A percentile compares a stretch with the other conserved stretches of the same genome.
phyloP scores from a whole-genome alignment of 164 flowering plant genomes.

The Cinnamomum micranthum region DNA sequence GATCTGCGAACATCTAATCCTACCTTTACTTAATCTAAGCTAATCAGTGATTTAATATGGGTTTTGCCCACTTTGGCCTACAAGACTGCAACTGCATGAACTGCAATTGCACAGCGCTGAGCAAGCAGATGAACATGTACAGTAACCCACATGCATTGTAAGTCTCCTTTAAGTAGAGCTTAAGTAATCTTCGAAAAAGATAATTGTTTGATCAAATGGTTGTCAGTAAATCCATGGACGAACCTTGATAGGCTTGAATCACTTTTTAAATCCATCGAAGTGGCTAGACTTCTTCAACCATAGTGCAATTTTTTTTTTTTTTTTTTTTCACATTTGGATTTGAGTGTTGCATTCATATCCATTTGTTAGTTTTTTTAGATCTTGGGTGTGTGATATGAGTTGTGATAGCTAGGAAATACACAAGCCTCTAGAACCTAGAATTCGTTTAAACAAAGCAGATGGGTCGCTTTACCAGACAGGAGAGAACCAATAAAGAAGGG shows the following conservation, averaged over 20 bases:
- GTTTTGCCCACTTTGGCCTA: too few relatives aligned
- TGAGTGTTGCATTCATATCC: not conserved
- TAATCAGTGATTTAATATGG: too few relatives aligned
- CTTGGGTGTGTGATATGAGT: too few relatives aligned
- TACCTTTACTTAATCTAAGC: too few relatives aligned
- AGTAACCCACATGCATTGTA: too few relatives aligned
- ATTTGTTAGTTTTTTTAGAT: too few relatives aligned
- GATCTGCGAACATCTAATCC: too few relatives aligned
- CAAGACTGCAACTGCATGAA: too few relatives aligned
- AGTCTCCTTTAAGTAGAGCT: not conserved
- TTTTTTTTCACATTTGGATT: too few relatives aligned
- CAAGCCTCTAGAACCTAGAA: not conserved
- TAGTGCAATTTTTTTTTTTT: not conserved
- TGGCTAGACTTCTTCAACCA: not conserved
- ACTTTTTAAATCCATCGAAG: not conserved
- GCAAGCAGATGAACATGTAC: too few relatives aligned
- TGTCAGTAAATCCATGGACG: not conserved
- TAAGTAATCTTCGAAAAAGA: not conserved
- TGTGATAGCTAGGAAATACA: not conserved
- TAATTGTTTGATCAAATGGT: not conserved
- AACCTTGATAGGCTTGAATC: not conserved
- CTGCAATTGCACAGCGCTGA: too few relatives aligned
- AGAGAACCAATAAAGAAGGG: not conserved
- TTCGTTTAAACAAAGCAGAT: not conserved
- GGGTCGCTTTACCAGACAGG: not conserved